Base-by-base conservation (phyloP, 331 rosid species). In the Ulmus americana region DNA sequence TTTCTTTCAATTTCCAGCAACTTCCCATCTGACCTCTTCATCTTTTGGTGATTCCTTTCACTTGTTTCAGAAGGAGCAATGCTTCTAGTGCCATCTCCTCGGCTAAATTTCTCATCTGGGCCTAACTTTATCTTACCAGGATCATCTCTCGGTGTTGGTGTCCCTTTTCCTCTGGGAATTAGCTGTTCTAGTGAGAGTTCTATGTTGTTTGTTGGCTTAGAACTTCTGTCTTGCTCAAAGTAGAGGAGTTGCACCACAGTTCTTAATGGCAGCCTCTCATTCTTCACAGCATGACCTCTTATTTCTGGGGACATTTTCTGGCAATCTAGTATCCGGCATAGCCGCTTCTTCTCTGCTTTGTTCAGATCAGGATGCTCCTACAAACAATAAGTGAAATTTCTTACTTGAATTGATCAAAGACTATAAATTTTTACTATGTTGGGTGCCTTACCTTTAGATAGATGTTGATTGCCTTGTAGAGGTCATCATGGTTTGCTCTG, bases 261-360 rank as follows among this genome's bases (percentile, higher is more conserved):
- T 79, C 96, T 87, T 65, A 90, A 68, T 59, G 96, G 96, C 44
- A 90, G 91, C 70, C 90, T 85, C 86, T 90, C 96, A 58, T 90
- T 90, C 72, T 90, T 90, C 0, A 86, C 85, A 13, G 96, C 96
- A 63, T 86, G 96, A 7, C 74, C 79, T 6, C 96, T 83, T 42
- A 80, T 76, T 67, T 86, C 88, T 1, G 90, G 90, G 1, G 95
- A 79, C 60, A 90, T 70, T 71, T 74, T 86, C 66, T 90, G 95
- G 82, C 96, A 90, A 76, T 90, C 96, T 55, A 90, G 82, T 62
- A 81, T 79, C 72, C 85, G 83, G 72, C 96, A 90, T 44, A 90
- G 74, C 3, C 82, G 78, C 75, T 90, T 90, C 84, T 86, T 90
- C 12, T 90, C 96, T 48, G 82, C 78, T 72, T 90, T 90, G 76